Base-by-base conservation (phyloP, 2,329 filamentous ascomycete species). In the Ascosphaera acerosa region DNA sequence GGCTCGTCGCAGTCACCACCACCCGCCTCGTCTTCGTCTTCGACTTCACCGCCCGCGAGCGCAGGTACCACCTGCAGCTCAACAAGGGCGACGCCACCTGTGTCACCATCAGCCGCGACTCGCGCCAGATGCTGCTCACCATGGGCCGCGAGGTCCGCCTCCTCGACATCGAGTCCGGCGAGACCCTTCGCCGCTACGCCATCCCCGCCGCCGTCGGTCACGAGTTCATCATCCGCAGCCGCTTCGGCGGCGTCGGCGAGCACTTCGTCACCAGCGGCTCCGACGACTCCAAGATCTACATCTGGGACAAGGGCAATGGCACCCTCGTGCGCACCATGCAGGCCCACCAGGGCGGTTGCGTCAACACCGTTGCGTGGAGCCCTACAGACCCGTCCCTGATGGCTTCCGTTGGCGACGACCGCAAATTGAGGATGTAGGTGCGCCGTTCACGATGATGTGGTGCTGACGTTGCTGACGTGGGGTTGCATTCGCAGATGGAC, bases 241-340 rank as follows among this genome's bases (percentile, higher is more conserved):
- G 62, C 0, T 87, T 92, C 51, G 87, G 87, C 12, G 87, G 87
- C 18, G 82, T 84, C 1, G 73, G 77, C 35, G 81, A 92, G 53
- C 82, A 74, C 47, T 92, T 92, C 49, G 74, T 94, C 6, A 61
- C 89, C 17, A 84, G 77, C 43, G 87, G 87, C 7, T 91, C 81
- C 43, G 81, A 92, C 63, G 69, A 74, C 49, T 66, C 66, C 2
- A 62, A 64, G 34, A 64, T 94, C 26, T 74, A 80, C 47, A 77
- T 97, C 37, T 94, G 82, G 80, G 77, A 91, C 49, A 87, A 80
- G 49, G 73, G 71, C 34, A 78, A 75, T 20, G 80, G 78, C 4
- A 59, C 64, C 4, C 60, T 74, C 1, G 68, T 97, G 4, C 76
- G 81, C 44, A 71, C 66, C 30, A 57, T 94, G 2, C 63, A 69